Evolutionary conservation across 2,329 filamentous ascomycete species (phyloP).

Genomic region (Clarireedia homoeocarpa): DNA sequence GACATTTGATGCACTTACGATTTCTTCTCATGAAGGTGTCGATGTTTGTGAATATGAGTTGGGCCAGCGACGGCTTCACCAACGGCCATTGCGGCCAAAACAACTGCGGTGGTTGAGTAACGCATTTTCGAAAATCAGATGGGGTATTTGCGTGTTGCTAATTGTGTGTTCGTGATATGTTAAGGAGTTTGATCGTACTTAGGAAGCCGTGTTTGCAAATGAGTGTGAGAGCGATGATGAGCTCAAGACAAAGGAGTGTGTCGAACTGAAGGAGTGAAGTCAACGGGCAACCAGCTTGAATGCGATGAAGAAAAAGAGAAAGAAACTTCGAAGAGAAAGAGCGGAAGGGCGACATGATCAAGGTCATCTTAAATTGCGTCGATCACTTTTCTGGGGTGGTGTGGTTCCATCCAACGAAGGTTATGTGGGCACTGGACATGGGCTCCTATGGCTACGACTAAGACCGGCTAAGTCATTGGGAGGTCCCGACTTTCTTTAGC

Average conservation of each 20-base stretch:
- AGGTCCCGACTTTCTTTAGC: constrained; percentile 5
- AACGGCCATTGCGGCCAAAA: constrained; percentile 25
- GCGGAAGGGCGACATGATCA: constrained; percentile 4
- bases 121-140: constrained; percentile 22
- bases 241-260: constrained; percentile 25
- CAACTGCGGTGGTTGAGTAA: constrained; percentile 23
- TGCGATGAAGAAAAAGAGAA: constrained; percentile 15
- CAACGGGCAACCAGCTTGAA: constrained; percentile 20
- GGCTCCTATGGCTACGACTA: constrained; percentile 1
- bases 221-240: constrained; percentile 27
- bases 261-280: constrained; percentile 21
- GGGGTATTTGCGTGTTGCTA: neutral
- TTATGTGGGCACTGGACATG: neutral
- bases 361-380: constrained; percentile 8
- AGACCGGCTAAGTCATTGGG: constrained; percentile 3
- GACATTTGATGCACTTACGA: constrained; percentile 18
- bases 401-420: constrained; percentile 1
- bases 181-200: constrained; percentile 11
- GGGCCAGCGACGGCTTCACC: constrained; percentile 27
- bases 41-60: constrained; percentile 25
- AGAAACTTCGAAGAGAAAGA: constrained; percentile 5
- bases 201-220: constrained; percentile 19
- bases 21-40: constrained; percentile 25
- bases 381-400: constrained; percentile 1
- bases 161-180: constrained; percentile 4